Percentiles rank a stretch among this genome's conserved stretches.
Conservation (phyloP, 164 flowering plant species). For the Chimonanthus praecox region DNA sequence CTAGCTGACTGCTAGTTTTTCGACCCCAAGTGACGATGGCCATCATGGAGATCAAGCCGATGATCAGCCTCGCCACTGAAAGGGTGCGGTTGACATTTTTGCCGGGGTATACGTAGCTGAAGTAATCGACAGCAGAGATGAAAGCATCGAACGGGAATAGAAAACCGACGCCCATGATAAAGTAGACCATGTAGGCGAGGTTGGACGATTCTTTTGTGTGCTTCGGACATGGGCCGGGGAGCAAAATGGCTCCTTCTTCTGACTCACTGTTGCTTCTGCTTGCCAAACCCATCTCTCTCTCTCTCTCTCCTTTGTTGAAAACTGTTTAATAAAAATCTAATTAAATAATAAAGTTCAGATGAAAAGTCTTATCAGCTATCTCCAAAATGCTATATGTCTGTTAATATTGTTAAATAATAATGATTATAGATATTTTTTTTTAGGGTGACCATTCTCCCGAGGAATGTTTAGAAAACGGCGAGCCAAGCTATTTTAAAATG, state of each 20-base stretch:
- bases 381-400: no score
- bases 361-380: no score
- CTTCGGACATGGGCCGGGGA: constrained; percentile 10
- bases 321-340: no score
- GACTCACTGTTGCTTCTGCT: neutral
- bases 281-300: constrained; percentile 8
- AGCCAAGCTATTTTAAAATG: no score
- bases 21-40: constrained; percentile 47
- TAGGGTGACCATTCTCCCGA: no score
- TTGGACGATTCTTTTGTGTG: constrained; percentile 57
- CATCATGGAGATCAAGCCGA: constrained; percentile 38
- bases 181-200: constrained; percentile 79
- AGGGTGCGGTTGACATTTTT: constrained; percentile 73
- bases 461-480: no score
- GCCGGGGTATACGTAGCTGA: constrained; percentile 76
- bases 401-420: no score
- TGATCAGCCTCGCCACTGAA: constrained; percentile 65
- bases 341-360: no score
- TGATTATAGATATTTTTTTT: no score
- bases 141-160: constrained; percentile 97
- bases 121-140: constrained; percentile 97
- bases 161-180: constrained; percentile 72
- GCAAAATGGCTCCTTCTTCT: constrained; percentile 9
- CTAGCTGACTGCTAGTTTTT: constrained; percentile 39
- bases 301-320: no score